These are phyloP conservation scores for Vanrija humicola DNA, from an alignment of 1,284 basidiomycete genomes.

Conservation along the genomic window DNA sequence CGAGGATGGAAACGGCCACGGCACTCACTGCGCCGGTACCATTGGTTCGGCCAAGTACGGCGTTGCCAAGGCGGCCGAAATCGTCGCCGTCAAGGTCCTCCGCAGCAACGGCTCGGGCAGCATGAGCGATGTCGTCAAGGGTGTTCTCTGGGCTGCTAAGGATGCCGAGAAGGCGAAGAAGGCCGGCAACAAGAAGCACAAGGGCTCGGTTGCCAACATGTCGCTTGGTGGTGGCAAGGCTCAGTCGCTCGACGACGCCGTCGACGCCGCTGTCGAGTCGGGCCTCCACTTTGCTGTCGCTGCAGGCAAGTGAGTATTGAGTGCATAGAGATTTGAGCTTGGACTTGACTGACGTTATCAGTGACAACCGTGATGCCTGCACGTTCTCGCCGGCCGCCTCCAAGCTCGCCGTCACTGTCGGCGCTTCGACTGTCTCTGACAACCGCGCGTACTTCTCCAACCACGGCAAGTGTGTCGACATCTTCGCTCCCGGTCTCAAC, in stretches of 20 bases:
- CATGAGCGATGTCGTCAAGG: constrained; percentile 89
- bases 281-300: constrained; percentile 95
- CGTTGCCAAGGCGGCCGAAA: constrained; percentile 85
- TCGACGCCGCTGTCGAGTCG: constrained; percentile 74
- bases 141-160: constrained; percentile 76
- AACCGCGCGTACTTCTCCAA: constrained; percentile 87
- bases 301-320: constrained; percentile 60
- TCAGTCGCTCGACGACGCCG: constrained; percentile 75
- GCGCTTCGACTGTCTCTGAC: constrained; percentile 73
- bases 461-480: constrained; percentile 70
- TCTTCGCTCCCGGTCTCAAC: constrained; percentile 77
- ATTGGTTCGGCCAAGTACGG: constrained; percentile 78
- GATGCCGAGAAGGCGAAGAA: constrained; percentile 57
- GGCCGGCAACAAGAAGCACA: constrained; percentile 68
- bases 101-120: constrained; percentile 89
- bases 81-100: constrained; percentile 96
- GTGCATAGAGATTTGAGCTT: constrained; percentile 12
- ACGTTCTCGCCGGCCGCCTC: constrained; percentile 74
- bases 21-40: constrained; percentile 79
- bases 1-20: constrained; percentile 63
- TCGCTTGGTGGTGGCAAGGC: constrained; percentile 94
- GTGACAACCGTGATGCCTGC: constrained; percentile 62
- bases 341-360: constrained; percentile 20
- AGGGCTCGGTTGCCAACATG: constrained; percentile 98
- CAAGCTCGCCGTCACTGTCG: constrained; percentile 76